Base-by-base conservation (phyloP, 345 rosid genomes). In the Cardamine chenopodiifolia region DNA sequence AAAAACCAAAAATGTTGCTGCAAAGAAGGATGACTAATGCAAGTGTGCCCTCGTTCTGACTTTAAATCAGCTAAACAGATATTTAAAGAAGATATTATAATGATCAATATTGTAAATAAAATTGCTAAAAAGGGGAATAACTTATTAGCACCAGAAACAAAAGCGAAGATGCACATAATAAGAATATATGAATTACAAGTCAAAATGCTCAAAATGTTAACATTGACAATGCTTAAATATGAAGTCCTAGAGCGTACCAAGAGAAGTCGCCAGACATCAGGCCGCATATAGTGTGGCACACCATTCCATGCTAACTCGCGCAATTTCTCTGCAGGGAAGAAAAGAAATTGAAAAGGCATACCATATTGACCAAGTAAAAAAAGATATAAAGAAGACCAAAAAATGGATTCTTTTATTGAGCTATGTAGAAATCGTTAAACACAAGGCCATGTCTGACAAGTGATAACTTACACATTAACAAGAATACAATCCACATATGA, bases 261-360 rank as follows among this genome's bases (percentile, higher is more conserved):
- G 77, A 95, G 94, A 84, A 95, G 97, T 81, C 93, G 86, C 99
- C 99, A 95, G 39, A 89, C 85, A 17, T 77, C 82, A 26, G 97
- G 96, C 15, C 99, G 90, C 97, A 92, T 92, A 59, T 90, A 88
- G 61, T 91, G 87, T 67, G 99, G 97, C 32, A 95, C 78, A 78
- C 99, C 97, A 87, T 93, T 95, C 99, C 99, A 95, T 35, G 97
- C 92, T 70, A 95, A 71, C 76, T 90, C 97, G 2, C 93, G 97
- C 80, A 95, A 78, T 76, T 84, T 89, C 62, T 95, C 99, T 95
- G 84, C 81, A 80, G 4, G 75, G 62, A 2, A 44, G 59, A 57
- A 55, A 31, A 9, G 28, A 50, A 22, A 71, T 39, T 22, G 9
- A 22, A 62, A 31, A 63, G 29, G 49, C 49, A 28, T 9, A 20